Evolutionary conservation across 306 rosid genomes (phyloP), one percentile per base, ranked within the genome.

Genomic region (Castanea sativa): DNA sequence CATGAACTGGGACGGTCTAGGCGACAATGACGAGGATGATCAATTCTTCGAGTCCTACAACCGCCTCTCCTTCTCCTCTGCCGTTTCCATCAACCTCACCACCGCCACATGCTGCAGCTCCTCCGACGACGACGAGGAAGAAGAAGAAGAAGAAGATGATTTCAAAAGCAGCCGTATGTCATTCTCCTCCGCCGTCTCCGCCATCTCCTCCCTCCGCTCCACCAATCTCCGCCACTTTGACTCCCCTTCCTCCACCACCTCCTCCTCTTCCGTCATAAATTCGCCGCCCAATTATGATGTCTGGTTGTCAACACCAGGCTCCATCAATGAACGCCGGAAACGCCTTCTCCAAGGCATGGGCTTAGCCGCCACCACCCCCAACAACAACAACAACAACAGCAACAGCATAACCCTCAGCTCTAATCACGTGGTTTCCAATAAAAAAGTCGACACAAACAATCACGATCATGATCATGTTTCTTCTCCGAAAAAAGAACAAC

Each of bases 301-400:
- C 20, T 94, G 97, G 98, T 92, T 91, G 94, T 86, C 88, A 1
- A 82, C 91, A 0, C 98, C 94, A 0, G 92, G 90, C 18, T 92
- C 96, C 10, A 89, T 94, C 32, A 81, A 81, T 0, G 94, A 91
- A 14, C 90, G 98, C 2, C 71, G 97, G 12, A 70, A 65, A 20
- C 81, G 80, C 11, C 78, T 94, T 67, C 86, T 94, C 0, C 88
- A 87, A 2, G 92, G 90, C 55, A 91, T 93, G 97, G 93, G 97
- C 11, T 78, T 93, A 14, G 79, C 85, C 15, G 45, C 45, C 45
- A 41, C 41, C 45, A 38, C 45, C 45, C 45, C 45, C 45, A 41
- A 41, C 45, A 41, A 8, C 45, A 29, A 29, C 29, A 27, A 27
- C 29, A 27, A 27, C 29, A 38, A 38, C 43, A 91, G 30, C 25